Conservation (phyloP, 768 basidiomycete genomes). For the Boletus vermiculosoides region DNA sequence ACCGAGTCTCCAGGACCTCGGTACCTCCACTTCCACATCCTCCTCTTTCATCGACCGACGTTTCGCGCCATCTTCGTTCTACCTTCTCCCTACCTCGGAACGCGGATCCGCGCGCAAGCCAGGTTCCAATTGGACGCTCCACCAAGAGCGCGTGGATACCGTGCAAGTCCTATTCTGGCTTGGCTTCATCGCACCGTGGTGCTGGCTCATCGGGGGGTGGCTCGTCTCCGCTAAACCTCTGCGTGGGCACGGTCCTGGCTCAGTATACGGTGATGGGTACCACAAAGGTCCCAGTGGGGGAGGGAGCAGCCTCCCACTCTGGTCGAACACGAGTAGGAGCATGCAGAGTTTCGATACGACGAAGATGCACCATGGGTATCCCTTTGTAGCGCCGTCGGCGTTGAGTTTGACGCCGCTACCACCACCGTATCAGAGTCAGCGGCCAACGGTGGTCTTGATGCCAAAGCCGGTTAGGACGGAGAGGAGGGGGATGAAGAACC, state of each 20-base stretch:
- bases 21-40: slow-evolving; percentile 35
- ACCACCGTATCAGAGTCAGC: slow-evolving; percentile 21
- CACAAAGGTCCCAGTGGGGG: slow-evolving; percentile 38
- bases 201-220: slow-evolving; percentile 81
- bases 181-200: slow-evolving; percentile 68
- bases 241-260: slow-evolving; percentile 14
- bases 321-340: slow-evolving; percentile 41
- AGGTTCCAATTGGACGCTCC: slow-evolving; percentile 13
- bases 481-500: slow-evolving; percentile 26
- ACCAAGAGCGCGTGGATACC: slow-evolving; percentile 25
- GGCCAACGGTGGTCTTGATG: slow-evolving; percentile 19
- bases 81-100: slow-evolving; percentile 35
- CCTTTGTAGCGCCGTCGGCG: slow-evolving; percentile 55
- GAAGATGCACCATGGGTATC: slow-evolving; percentile 51
- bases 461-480: slow-evolving; percentile 15
- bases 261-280: slow-evolving; percentile 9
- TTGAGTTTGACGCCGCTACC: slow-evolving; percentile 32
- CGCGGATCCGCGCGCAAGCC: slow-evolving; percentile 30
- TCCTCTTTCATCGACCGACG: slow-evolving; percentile 54
- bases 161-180: slow-evolving; percentile 70
- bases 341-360: slow-evolving; percentile 41
- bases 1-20: slow-evolving; percentile 30
- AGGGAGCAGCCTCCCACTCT: slow-evolving; percentile 37
- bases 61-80: slow-evolving; percentile 45
- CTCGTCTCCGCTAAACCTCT: slow-evolving; percentile 36